Evolutionary conservation across 192 early-diverging fungal genomes (phyloP).

Genomic region (Phycomyces nitens): DNA sequence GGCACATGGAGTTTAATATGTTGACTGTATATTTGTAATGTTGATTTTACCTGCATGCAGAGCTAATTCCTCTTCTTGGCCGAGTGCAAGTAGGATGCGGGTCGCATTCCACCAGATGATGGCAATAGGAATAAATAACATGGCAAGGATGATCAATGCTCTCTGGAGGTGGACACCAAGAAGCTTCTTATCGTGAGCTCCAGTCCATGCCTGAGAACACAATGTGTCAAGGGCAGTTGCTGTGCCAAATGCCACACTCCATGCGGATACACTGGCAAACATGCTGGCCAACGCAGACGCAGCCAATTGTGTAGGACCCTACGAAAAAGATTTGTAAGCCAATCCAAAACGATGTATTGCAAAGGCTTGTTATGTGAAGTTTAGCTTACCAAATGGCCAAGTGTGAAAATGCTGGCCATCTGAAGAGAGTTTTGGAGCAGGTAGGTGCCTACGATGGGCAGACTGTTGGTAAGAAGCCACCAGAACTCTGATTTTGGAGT

Average conservation of each 20-base stretch:
- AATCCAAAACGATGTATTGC: neutral
- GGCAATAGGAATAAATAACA: constrained; percentile 69
- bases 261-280: constrained; percentile 67
- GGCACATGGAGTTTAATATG: neutral
- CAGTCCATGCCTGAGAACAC: constrained; percentile 70
- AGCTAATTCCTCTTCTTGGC: constrained; percentile 75
- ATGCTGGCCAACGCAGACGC: constrained; percentile 69
- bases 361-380: neutral
- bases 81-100: constrained; percentile 57
- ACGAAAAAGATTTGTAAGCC: constrained; percentile 3
- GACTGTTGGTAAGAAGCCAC: constrained; percentile 39
- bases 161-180: constrained; percentile 80
- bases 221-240: constrained; percentile 74
- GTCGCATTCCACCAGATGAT: constrained; percentile 72
- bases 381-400: constrained; percentile 26
- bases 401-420: constrained; percentile 27
- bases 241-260: constrained; percentile 65
- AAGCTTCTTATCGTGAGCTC: constrained; percentile 56
- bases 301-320: constrained; percentile 59
- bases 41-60: constrained; percentile 46
- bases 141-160: constrained; percentile 68
- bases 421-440: constrained; percentile 33
- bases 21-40: neutral
- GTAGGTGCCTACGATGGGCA: constrained; percentile 31
- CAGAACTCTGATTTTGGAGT: constrained; percentile 6